Evolutionary conservation across 1,139 yeast genomes (phyloP).

Genomic region (Lodderomyces elongisporus): DNA sequence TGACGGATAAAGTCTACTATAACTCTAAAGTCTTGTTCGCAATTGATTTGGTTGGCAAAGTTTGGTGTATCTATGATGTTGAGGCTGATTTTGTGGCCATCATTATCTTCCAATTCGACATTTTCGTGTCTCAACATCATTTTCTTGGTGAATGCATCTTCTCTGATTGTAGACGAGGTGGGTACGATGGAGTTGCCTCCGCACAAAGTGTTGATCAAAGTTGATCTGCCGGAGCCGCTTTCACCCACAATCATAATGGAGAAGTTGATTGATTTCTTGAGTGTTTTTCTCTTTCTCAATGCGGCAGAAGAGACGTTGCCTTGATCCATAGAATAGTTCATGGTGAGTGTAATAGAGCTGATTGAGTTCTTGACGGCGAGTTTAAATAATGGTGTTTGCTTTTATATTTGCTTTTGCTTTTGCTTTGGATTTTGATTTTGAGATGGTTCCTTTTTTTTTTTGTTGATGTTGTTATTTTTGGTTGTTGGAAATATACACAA

Average conservation of each 20-base stretch:
- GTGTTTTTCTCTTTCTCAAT: conserved; percentile 54
- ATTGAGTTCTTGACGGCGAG: conserved; percentile 37
- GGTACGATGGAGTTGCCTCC: conserved; percentile 67
- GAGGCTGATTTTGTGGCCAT: conserved; percentile 45
- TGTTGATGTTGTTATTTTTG: background rate
- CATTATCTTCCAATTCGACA: conserved; percentile 48
- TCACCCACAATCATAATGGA: conserved; percentile 59
- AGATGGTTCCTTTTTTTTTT: background rate
- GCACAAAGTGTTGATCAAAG: conserved; percentile 65
- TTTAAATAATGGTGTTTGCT: conserved; percentile 33
- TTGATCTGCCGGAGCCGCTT: conserved; percentile 58
- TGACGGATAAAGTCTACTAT: conserved; percentile 47
- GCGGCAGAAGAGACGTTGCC: conserved; percentile 24
- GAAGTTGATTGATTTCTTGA: conserved; percentile 50
- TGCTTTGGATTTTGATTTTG: background rate
- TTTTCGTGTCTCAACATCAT: conserved; percentile 45
- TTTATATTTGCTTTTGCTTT: too few relatives aligned
- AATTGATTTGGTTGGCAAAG: conserved; percentile 63
- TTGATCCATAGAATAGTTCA: conserved; percentile 13
- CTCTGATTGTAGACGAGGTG: conserved; percentile 33
- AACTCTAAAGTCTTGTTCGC: conserved; percentile 42
- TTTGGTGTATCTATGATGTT: conserved; percentile 64
- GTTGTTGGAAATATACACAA: too few relatives aligned
- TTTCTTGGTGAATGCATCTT: conserved; percentile 40
- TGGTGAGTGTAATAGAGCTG: background rate